Percentiles rank a stretch among this genome's conserved stretches.
Evolutionary conservation across 2,329 filamentous ascomycete species (phyloP).

Genomic region (Fusarium solani-melongenae): DNA sequence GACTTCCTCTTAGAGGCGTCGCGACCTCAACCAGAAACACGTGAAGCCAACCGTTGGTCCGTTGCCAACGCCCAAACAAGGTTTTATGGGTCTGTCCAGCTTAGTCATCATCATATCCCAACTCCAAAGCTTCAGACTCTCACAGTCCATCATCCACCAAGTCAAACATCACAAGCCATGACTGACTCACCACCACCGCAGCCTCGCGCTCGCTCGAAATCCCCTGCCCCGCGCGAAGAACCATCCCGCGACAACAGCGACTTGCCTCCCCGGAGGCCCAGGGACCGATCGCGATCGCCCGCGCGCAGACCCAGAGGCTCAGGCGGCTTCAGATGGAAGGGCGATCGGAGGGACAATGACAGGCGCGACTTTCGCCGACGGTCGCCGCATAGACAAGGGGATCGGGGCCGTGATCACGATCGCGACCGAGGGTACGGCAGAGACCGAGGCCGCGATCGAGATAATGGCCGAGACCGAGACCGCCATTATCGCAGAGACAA

Average conservation of each 20-base stretch:
- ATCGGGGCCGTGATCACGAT: constrained; percentile 38
- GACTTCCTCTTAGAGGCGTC: not conserved
- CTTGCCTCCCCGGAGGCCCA: constrained; percentile 30
- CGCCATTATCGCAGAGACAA: constrained; percentile 37
- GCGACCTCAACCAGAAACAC: not conserved
- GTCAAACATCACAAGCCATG: constrained; percentile 13
- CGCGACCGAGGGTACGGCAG: constrained; percentile 33
- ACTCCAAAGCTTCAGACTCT: not conserved
- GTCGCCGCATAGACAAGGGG: constrained; percentile 33
- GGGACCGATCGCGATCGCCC: constrained; percentile 40
- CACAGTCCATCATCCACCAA: not conserved
- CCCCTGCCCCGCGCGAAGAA: constrained; percentile 18
- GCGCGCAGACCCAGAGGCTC: constrained; percentile 36
- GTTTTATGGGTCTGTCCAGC: not conserved
- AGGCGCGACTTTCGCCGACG: constrained; percentile 40
- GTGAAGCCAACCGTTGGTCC: not conserved
- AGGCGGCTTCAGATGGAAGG: constrained; percentile 43
- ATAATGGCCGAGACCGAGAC: constrained; percentile 33
- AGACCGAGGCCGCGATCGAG: constrained; percentile 1
- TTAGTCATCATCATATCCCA: not conserved
- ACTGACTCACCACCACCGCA: constrained; percentile 30
- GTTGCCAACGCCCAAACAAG: not conserved
- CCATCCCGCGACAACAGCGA: constrained; percentile 13
- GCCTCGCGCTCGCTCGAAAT: constrained; percentile 29
- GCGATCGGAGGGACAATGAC: constrained; percentile 38